A percentile compares a stretch with the other conserved stretches of the same genome.
phyloP scores from a whole-genome alignment of 768 basidiomycete species.

The Lyophyllum decastes region DNA sequence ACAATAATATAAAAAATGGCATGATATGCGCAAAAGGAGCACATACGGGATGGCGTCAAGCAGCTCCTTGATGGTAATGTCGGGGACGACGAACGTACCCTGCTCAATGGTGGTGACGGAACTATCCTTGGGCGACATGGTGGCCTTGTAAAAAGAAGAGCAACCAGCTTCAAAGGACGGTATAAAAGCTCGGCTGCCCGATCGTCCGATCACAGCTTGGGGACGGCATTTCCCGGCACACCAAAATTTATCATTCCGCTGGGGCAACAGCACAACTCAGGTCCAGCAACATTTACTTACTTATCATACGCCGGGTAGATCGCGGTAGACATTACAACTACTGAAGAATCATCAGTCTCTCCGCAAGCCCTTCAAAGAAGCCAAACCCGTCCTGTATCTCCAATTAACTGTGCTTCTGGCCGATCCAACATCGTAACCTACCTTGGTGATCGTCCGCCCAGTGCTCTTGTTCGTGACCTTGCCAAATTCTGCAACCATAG shows the following conservation, averaged over 20 bases:
- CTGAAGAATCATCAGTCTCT: conserved; percentile 46
- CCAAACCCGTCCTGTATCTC: conserved; percentile 57
- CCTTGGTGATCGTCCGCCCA: conserved; percentile 75
- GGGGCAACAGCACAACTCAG: conserved; percentile 2
- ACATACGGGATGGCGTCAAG: conserved; percentile 82
- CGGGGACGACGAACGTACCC: conserved; percentile 69
- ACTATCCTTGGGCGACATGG: conserved; percentile 35
- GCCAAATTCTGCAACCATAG: conserved; percentile 71
- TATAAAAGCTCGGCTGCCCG: conserved; percentile 12
- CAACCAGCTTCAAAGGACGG: conserved; percentile 8
- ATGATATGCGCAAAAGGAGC: conserved; percentile 5
- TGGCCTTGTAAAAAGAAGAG: conserved; percentile 14
- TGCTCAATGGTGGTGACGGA: conserved; percentile 49
- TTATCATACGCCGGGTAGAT: not conserved
- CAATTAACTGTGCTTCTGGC: not conserved
- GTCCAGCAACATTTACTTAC: not conserved
- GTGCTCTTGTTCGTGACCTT: conserved; percentile 66
- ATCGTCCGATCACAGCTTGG: conserved; percentile 3
- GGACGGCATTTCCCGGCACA: conserved; percentile 17
- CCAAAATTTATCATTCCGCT: conserved; percentile 6
- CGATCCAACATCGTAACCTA: conserved; percentile 17
- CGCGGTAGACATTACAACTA: not conserved
- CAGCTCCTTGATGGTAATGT: conserved; percentile 86
- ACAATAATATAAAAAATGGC: conserved; percentile 3
- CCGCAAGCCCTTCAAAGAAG: conserved; percentile 64